Evolutionary conservation across 164 flowering plant species (phyloP).

Genomic region (Piper betle): DNA sequence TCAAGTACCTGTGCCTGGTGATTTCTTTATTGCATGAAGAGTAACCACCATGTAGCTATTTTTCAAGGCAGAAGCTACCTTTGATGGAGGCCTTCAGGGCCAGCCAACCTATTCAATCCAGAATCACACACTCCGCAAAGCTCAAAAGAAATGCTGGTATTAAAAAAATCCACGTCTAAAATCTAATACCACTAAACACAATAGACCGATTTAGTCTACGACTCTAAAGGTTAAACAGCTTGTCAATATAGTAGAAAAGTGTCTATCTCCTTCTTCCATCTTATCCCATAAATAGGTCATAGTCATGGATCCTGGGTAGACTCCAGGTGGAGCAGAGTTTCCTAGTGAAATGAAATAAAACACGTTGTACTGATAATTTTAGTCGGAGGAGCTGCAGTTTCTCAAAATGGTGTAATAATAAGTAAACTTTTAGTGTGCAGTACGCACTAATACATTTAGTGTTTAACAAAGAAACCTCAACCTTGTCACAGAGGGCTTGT

Average conservation of each 20-base stretch:
- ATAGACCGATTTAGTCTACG: not conserved
- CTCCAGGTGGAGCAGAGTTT: no score
- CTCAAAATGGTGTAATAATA: no score
- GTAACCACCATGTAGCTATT: slow-evolving; percentile 96
- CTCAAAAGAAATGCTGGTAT: not conserved
- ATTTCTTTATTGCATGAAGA: slow-evolving; percentile 51
- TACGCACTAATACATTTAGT: not conserved
- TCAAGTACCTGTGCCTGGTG: slow-evolving; percentile 59
- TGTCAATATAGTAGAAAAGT: no score
- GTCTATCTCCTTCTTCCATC: no score
- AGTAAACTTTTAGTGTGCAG: no score
- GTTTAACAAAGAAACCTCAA: slow-evolving; percentile 9
- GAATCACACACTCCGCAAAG: not conserved
- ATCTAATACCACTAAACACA: not conserved
- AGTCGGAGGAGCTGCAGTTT: no score
- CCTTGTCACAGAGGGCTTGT: slow-evolving; percentile 87
- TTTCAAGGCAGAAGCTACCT: slow-evolving; percentile 76
- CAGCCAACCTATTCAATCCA: slow-evolving; percentile 66
- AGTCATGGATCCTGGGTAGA: no score
- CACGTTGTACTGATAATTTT: no score
- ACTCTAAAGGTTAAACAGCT: no score
- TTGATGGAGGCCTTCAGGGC: slow-evolving; percentile 87
- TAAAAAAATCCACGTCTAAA: not conserved
- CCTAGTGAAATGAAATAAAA: no score
- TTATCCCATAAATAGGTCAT: no score